phyloP scores from a whole-genome alignment of 768 basidiomycete genomes.

The Rhodotorula kratochvilovae region DNA sequence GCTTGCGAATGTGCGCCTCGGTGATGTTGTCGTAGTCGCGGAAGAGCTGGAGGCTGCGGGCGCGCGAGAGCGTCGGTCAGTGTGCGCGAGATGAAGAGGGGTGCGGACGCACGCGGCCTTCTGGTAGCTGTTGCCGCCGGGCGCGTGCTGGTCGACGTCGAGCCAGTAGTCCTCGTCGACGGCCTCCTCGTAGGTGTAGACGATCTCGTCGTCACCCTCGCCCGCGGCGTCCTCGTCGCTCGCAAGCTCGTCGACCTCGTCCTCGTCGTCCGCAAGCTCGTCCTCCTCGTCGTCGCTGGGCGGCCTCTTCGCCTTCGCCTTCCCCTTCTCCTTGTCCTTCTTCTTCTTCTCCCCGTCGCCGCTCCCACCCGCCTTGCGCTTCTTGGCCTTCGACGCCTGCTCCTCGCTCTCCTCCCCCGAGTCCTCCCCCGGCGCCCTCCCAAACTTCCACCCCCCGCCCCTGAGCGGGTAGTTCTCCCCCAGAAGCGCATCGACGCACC shows the following conservation, averaged over 20 bases:
- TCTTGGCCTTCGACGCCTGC: not conserved
- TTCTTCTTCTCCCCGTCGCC: not conserved
- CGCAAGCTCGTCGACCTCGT: slow-evolving; percentile 8
- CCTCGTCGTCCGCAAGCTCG: not conserved
- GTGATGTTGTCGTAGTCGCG: not conserved
- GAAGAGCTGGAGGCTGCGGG: slow-evolving; percentile 9
- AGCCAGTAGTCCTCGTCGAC: not conserved
- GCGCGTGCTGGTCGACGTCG: not conserved
- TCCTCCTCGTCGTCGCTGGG: not conserved
- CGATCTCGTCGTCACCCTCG: not conserved
- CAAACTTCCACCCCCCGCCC: not conserved
- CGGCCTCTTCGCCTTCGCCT: not conserved
- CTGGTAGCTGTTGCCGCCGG: not conserved
- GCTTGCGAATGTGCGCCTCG: not conserved
- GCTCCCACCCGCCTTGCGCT: not conserved
- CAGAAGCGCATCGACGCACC: not conserved
- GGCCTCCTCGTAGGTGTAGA: not conserved
- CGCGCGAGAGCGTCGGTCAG: not conserved
- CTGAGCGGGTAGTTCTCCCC: not conserved
- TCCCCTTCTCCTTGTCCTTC: not conserved
- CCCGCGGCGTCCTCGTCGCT: not conserved
- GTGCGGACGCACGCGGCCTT: slow-evolving; percentile 8
- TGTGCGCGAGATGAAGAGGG: not conserved
- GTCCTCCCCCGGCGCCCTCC: not conserved
- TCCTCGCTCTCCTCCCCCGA: not conserved